A percentile compares a stretch with the other conserved stretches of the same genome.
phyloP scores from a whole-genome alignment of 495 filamentous ascomycete species.

The Cercophora newfieldiana region DNA sequence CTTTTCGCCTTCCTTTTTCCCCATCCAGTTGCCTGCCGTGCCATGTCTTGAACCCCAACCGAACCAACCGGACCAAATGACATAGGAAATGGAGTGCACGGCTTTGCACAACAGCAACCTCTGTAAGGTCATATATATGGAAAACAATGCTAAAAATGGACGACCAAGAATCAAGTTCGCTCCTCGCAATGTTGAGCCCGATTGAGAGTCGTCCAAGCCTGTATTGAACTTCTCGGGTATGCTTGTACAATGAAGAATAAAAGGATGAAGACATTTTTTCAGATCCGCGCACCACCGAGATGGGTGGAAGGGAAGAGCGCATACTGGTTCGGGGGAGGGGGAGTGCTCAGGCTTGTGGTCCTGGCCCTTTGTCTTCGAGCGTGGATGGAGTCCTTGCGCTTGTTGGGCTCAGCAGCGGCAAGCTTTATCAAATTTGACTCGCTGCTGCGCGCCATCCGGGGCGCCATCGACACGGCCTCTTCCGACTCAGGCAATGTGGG shows the following conservation, averaged over 20 bases:
- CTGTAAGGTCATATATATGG: not conserved
- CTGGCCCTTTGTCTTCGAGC: slow-evolving; percentile 32
- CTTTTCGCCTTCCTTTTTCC: not conserved
- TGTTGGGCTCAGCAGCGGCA: slow-evolving; percentile 26
- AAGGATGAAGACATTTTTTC: not conserved
- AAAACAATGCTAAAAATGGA: not conserved
- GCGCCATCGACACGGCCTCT: slow-evolving; percentile 17
- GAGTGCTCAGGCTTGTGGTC: slow-evolving; percentile 41
- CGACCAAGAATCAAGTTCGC: not conserved
- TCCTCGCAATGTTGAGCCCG: not conserved
- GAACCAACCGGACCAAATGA: not conserved
- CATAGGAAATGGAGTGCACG: not conserved
- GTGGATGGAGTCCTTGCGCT: slow-evolving; percentile 29
- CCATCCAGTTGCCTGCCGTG: not conserved
- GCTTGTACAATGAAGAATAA: not conserved
- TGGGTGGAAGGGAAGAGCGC: slow-evolving; percentile 37
- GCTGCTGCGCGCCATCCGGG: slow-evolving; percentile 28
- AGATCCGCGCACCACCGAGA: slow-evolving; percentile 30
- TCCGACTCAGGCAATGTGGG: slow-evolving; percentile 36
- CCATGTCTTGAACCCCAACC: not conserved
- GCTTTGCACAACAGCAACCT: not conserved
- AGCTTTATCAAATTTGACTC: slow-evolving; percentile 32
- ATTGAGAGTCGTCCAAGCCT: not conserved
- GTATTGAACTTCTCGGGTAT: not conserved
- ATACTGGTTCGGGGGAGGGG: slow-evolving; percentile 44